Evolutionary conservation across 345 rosid genomes (phyloP).

Genomic region (Aurinia saxatilis): DNA sequence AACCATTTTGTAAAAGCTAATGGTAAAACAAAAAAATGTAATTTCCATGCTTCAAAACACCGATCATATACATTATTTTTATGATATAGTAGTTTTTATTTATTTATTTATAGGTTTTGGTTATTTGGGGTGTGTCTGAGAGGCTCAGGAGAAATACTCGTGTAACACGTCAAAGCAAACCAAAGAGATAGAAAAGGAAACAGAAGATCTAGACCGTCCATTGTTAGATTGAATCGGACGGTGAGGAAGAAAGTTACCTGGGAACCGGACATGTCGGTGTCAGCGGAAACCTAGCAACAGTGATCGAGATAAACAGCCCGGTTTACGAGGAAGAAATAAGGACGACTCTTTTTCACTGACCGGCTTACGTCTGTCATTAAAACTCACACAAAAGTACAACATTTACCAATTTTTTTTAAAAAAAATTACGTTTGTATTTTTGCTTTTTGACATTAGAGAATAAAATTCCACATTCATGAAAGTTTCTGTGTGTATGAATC

Average conservation of each 20-base stretch:
- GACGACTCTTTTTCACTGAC: constrained; percentile 28
- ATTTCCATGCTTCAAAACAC: no score
- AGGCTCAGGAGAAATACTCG: constrained; percentile 29
- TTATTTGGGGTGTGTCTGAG: constrained; percentile 26
- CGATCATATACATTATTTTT: no score
- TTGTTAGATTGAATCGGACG: constrained; percentile 16
- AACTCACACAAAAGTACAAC: constrained; percentile 24
- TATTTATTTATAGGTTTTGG: neutral
- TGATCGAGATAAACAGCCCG: constrained; percentile 46
- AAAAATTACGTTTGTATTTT: no score
- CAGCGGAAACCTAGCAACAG: constrained; percentile 49
- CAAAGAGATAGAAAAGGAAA: constrained; percentile 37
- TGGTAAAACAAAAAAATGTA: no score
- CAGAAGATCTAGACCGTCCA: constrained; percentile 31
- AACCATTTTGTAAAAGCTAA: no score
- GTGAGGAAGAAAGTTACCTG: constrained; percentile 11
- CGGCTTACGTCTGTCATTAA: constrained; percentile 26
- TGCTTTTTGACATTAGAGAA: no score
- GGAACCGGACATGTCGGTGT: constrained; percentile 50
- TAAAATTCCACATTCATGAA: no score
- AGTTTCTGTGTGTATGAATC: no score
- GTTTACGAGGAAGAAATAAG: constrained; percentile 33
- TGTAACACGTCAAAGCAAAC: constrained; percentile 36
- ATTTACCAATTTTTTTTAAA: neutral
- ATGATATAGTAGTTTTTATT: neutral